Evolutionary conservation across 2,329 filamentous ascomycete genomes (phyloP).

Genomic region (Hymenoscyphus scutula): DNA sequence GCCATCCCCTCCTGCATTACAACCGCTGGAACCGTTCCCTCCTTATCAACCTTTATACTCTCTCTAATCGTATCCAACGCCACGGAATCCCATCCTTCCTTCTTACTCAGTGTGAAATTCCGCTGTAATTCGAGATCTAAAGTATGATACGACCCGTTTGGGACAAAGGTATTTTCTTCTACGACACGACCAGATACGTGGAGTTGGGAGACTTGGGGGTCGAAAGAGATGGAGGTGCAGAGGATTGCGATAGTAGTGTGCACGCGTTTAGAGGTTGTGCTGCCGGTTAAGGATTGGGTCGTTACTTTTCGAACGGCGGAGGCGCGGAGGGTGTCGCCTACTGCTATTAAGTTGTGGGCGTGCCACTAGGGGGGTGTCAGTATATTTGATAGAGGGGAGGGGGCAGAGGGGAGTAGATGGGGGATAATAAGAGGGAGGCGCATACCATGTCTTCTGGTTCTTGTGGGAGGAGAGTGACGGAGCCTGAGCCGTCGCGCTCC

Average conservation of each 20-base stretch:
- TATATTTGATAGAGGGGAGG: neutral
- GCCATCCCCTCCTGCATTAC: slow-evolving; percentile 89
- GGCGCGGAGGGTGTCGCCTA: slow-evolving; percentile 62
- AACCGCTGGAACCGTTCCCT: slow-evolving; percentile 81
- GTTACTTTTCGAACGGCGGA: slow-evolving; percentile 65
- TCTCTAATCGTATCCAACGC: slow-evolving; percentile 75
- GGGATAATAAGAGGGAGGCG: too few relatives aligned
- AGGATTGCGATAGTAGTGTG: slow-evolving; percentile 63
- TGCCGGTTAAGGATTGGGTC: slow-evolving; percentile 56
- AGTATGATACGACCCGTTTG: slow-evolving; percentile 66
- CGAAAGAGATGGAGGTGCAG: slow-evolving; percentile 67
- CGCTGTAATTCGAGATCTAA: slow-evolving; percentile 83
- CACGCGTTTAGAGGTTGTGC: slow-evolving; percentile 60
- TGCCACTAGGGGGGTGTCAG: slow-evolving; percentile 56
- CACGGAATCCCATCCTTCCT: slow-evolving; percentile 85
- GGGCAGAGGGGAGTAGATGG: neutral
- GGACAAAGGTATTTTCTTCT: slow-evolving; percentile 65
- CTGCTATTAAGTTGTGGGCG: slow-evolving; percentile 69
- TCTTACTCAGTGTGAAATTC: slow-evolving; percentile 85
- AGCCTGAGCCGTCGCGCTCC: slow-evolving; percentile 63
- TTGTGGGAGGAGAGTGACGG: slow-evolving; percentile 65
- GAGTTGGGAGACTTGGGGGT: slow-evolving; percentile 63
- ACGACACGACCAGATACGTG: slow-evolving; percentile 66
- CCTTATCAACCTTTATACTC: slow-evolving; percentile 73
- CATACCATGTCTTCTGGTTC: slow-evolving; percentile 73